A percentile compares a stretch with the other conserved stretches of the same genome.
Evolutionary conservation across 2,329 filamentous ascomycete genomes (phyloP).

Genomic region (Orbilia oligospora): DNA sequence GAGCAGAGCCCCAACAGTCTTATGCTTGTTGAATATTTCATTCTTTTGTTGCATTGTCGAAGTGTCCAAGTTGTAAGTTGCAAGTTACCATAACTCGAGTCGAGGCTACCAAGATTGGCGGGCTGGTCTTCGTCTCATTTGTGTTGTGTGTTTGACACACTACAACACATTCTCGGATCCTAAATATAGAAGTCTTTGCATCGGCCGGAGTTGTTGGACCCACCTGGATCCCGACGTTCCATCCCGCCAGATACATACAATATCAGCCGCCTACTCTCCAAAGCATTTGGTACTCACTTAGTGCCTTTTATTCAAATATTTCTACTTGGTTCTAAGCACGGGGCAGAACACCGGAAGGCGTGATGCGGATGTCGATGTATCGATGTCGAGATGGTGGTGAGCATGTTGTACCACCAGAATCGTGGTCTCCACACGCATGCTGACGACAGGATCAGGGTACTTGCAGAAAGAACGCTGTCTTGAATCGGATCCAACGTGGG

Average conservation of each 20-base stretch:
- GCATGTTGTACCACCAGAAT: slow-evolving; percentile 37
- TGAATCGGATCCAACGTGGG: slow-evolving; percentile 45
- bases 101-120: neutral
- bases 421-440: slow-evolving; percentile 36
- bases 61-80: neutral
- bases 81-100: neutral
- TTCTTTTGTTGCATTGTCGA: neutral
- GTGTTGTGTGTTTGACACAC: slow-evolving; percentile 22
- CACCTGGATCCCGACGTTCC: slow-evolving; percentile 10
- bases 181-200: slow-evolving; percentile 19
- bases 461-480: slow-evolving; percentile 32
- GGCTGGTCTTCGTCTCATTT: neutral
- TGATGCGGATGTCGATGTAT: slow-evolving; percentile 6
- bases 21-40: slow-evolving; percentile 3
- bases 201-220: neutral
- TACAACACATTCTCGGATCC: slow-evolving; percentile 12
- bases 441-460: slow-evolving; percentile 53
- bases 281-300: neutral
- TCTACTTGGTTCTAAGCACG: neutral
- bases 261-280: slow-evolving; percentile 5
- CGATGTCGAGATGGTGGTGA: slow-evolving; percentile 30
- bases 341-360: neutral
- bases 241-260: slow-evolving; percentile 30
- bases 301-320: slow-evolving; percentile 8
- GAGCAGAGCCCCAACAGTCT: slow-evolving; percentile 33